Evolutionary conservation across 306 rosid genomes (phyloP).

Genomic region (Gynostemma pentaphyllum): DNA sequence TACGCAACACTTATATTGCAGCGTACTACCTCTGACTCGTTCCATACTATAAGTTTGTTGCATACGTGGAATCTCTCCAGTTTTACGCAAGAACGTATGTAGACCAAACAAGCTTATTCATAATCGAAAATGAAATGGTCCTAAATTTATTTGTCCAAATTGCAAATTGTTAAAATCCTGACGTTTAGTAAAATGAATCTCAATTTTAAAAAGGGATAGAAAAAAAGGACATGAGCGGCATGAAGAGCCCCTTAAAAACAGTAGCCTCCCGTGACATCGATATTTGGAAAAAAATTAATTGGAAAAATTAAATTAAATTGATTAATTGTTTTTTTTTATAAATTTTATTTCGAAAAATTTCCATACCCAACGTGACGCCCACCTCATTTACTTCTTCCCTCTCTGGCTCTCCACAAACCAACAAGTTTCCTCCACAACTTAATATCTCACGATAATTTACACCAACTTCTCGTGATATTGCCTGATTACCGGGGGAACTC

Average conservation of each 20-base stretch:
- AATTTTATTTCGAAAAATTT: background rate
- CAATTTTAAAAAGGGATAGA: background rate
- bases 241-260: conserved; percentile 2
- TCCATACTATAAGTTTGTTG: too few species aligned
- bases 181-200: too few species aligned
- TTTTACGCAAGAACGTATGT: too few species aligned
- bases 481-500: conserved; percentile 10
- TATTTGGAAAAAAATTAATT: conserved; percentile 13
- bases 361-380: conserved; percentile 12
- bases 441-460: conserved; percentile 23
- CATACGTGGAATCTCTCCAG: too few species aligned
- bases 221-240: background rate
- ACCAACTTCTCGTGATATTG: conserved; percentile 16
- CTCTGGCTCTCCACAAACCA: background rate
- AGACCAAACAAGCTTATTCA: too few species aligned
- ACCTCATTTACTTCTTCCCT: background rate
- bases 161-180: background rate
- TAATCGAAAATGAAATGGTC: too few species aligned
- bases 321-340: background rate
- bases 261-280: conserved; percentile 31
- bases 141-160: background rate
- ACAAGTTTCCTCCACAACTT: conserved; percentile 7
- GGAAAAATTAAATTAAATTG: conserved; percentile 13
- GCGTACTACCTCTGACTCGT: too few species aligned
- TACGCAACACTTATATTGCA: too few species aligned